Conservation (phyloP, 371 early-diverging fungal species). For the Encephalitozoon intestinalis region DNA sequence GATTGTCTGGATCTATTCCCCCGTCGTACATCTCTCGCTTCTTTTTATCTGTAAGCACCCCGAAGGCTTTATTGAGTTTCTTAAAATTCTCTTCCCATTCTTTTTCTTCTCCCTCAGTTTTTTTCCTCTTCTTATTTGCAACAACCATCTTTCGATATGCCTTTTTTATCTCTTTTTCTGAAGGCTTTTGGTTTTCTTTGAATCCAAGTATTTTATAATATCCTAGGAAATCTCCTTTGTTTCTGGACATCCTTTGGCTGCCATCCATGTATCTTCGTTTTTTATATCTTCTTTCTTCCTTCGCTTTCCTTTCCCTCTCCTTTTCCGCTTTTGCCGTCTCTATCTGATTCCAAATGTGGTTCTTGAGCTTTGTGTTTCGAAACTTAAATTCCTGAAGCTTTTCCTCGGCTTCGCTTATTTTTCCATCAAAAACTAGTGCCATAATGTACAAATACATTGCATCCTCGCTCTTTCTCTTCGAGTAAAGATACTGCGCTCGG, state of each 20-base stretch:
- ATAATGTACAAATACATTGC: slow-evolving; percentile 12
- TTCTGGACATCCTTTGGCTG: slow-evolving; percentile 11
- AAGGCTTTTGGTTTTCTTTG: not conserved
- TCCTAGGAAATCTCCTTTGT: slow-evolving; percentile 42
- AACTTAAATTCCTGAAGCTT: not conserved
- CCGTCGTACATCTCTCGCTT: slow-evolving; percentile 55
- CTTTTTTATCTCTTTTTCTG: slow-evolving; percentile 33
- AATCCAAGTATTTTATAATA: slow-evolving; percentile 53
- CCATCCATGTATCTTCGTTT: slow-evolving; percentile 5
- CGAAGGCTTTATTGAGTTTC: slow-evolving; percentile 50
- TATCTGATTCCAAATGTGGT: slow-evolving; percentile 3
- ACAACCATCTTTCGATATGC: slow-evolving; percentile 38
- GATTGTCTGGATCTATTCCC: slow-evolving; percentile 53
- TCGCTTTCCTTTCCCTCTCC: slow-evolving; percentile 17
- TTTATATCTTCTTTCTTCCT: slow-evolving; percentile 20
- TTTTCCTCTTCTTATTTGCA: slow-evolving; percentile 6
- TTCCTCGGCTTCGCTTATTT: not conserved
- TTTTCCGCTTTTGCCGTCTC: slow-evolving; percentile 24
- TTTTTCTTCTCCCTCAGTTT: slow-evolving; percentile 12
- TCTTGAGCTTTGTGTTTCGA: not conserved
- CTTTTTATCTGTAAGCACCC: slow-evolving; percentile 38
- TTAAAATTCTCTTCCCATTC: slow-evolving; percentile 17
- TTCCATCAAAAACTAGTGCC: not conserved
- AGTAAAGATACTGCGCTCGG: not conserved
- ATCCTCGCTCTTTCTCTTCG: not conserved